Evolutionary conservation across 768 basidiomycete genomes (phyloP), one percentile per base, ranked within the genome.

Genomic region (Mycena epipterygia): DNA sequence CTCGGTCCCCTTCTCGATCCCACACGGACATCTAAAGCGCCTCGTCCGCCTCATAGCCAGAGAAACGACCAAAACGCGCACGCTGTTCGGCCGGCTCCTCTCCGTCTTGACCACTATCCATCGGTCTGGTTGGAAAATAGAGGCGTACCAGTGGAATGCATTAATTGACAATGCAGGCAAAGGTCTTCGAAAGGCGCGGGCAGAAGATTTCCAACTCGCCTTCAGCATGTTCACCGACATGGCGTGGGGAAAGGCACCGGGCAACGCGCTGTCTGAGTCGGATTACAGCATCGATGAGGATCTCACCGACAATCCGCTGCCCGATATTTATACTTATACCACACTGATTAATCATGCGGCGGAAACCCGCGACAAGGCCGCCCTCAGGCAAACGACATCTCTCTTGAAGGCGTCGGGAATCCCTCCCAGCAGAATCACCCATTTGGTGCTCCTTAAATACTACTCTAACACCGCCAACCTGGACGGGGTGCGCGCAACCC

Each of bases 61-160:
- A 41, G 77, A 84, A 65, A 81, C 80, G 37, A 90, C 90, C 33
- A 89, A 88, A 72, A 90, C 90, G 8, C 89, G 91, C 44, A 77
- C 81, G 3, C 80, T 87, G 58, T 93, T 91, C 79, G 84, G 90
- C 12, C 90, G 89, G 16, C 84, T 95, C 5, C 83, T 93, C n/a
- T 87, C 90, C n/a, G 87, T 94, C 16, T 76, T 94, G 70, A 86
- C 86, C 48, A 85, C 84, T 49, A 81, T 95, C 44, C 88, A 86
- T 66, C 80, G 79, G 25, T 83, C 81, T n/a, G 90, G 89, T 16
- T 91, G 89, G 27, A 80, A 64, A 14, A 78, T 94, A 35, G 83
- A 87, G 71, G 74, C 81, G n/a, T 89, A 89, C 85, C 89, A 94
- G 77, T 95, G 94, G 92, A 95, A 95, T 76, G 83, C 88, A 11